Evolutionary conservation across 371 early-diverging fungal species (phyloP), one percentile per base, ranked within the genome.

Genomic region (Blakeslea trispora): DNA sequence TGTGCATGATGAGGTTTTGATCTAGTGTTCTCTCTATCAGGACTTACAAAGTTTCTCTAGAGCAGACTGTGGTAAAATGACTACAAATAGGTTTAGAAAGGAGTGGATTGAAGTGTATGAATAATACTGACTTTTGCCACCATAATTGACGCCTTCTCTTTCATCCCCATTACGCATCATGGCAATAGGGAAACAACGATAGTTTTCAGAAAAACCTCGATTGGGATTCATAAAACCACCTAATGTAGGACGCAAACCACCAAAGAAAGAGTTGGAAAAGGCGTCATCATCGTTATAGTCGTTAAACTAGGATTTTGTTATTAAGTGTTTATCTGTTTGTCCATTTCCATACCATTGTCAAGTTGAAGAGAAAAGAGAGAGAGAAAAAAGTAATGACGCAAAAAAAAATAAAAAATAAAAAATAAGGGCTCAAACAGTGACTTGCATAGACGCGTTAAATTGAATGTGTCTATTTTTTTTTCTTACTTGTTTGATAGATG

Each of bases 1-100:
- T 7, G 37, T 7, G 37, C 21, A 18, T 2, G 11, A 50, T 14
- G 8, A 11, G 23, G 1, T n/a, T 17, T 19, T 6, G 11, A 41
- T 17, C 7, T 15, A 14, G 17, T 15, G 13, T 34, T 14, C 37
- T 0, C 37, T 15, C 13, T n/a, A n/a, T n/a, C n/a, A n/a, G n/a
- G n/a, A 53, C 81, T 69, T 82, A 90, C 91, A 81, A 14, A 94
- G 84, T 63, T 91, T 92, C 19, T 84, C 91, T 18, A 97, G 75
- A 0, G 96, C 93, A 1, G 94, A 93, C 28, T 91, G 91, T 8
- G 97, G 97, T 56, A 97, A 67, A 54, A 97, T 81, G 56, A 95
- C 92, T 92, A 63, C 4, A 28, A 23, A 50, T 22, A 52, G 11
- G n/a, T 21, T 50, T n/a, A 40, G 40, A 51, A 28, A 28, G 28